These are phyloP conservation scores for Pseudogymnoascus sp. DNA, from an alignment of 2,329 filamentous ascomycete species.

Conservation along the genomic window DNA sequence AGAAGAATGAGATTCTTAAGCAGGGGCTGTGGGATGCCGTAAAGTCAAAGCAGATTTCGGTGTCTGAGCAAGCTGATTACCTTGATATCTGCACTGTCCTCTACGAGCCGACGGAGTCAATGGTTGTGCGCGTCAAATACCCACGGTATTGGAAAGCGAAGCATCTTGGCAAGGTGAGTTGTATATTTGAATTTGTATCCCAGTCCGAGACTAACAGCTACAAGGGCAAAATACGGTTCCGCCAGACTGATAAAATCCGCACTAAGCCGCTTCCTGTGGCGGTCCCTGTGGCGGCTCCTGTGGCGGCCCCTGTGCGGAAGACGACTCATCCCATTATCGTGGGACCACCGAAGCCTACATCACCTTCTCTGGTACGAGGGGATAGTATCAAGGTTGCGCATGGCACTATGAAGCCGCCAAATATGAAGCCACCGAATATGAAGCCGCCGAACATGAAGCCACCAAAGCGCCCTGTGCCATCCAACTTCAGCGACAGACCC, in stretches of 20 bases:
- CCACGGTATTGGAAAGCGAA: constrained; percentile 40
- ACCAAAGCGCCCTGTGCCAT: constrained; percentile 20
- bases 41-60: constrained; percentile 40
- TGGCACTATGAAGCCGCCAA: constrained; percentile 19
- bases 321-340: constrained; percentile 1
- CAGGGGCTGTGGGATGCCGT: constrained; percentile 43
- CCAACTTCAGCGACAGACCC: constrained; percentile 10
- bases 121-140: constrained; percentile 40
- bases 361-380: neutral
- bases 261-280: constrained; percentile 15
- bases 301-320: constrained; percentile 8
- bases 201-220: neutral
- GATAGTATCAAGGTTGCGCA: constrained; percentile 6
- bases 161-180: constrained; percentile 32
- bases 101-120: constrained; percentile 41
- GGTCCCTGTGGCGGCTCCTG: neutral
- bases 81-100: constrained; percentile 45
- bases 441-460: constrained; percentile 15
- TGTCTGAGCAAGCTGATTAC: constrained; percentile 43
- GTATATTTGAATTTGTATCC: constrained; percentile 4
- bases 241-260: constrained; percentile 24
- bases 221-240: constrained; percentile 25
- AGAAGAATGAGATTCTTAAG: constrained; percentile 39
- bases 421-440: neutral
- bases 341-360: neutral